Conservation (phyloP, 495 filamentous ascomycete species). For the Hypoxylon perforatum region DNA sequence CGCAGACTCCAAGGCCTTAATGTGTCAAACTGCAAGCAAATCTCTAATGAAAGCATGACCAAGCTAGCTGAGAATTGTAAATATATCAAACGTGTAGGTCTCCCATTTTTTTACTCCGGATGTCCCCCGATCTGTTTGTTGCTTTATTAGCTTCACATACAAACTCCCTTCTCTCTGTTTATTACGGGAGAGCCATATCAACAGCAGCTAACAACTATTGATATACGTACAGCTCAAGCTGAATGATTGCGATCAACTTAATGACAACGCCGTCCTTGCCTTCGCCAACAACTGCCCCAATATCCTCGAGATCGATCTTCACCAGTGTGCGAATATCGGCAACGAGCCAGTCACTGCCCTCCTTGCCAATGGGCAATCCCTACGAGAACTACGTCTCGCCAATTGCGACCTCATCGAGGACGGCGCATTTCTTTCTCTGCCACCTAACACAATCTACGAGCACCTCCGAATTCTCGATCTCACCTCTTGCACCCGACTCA, state of each 20-base stretch:
- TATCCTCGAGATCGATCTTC: constrained; percentile 95
- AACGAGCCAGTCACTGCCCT: constrained; percentile 84
- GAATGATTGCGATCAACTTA: constrained; percentile 84
- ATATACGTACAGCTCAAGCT: constrained; percentile 79
- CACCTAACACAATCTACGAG: constrained; percentile 75
- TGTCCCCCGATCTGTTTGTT: not conserved
- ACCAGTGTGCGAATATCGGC: constrained; percentile 82
- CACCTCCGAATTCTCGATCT: constrained; percentile 93
- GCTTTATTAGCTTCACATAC: not conserved
- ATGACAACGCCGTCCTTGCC: constrained; percentile 80
- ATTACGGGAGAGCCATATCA: constrained; percentile 34
- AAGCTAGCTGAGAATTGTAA: constrained; percentile 85
- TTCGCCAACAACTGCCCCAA: constrained; percentile 90
- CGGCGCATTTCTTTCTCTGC: constrained; percentile 84
- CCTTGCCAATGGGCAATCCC: constrained; percentile 76
- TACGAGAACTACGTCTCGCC: constrained; percentile 88
- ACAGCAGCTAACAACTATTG: constrained; percentile 43
- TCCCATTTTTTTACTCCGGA: constrained; percentile 3
- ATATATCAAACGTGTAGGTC: constrained; percentile 84
- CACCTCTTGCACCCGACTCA: constrained; percentile 83
- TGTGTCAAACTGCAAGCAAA: constrained; percentile 83
- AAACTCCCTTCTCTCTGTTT: not conserved
- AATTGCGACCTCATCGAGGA: constrained; percentile 87
- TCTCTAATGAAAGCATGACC: constrained; percentile 86
- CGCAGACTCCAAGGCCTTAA: constrained; percentile 90